Conservation (phyloP, 371 early-diverging fungal genomes). For the Mucor saturninus region DNA sequence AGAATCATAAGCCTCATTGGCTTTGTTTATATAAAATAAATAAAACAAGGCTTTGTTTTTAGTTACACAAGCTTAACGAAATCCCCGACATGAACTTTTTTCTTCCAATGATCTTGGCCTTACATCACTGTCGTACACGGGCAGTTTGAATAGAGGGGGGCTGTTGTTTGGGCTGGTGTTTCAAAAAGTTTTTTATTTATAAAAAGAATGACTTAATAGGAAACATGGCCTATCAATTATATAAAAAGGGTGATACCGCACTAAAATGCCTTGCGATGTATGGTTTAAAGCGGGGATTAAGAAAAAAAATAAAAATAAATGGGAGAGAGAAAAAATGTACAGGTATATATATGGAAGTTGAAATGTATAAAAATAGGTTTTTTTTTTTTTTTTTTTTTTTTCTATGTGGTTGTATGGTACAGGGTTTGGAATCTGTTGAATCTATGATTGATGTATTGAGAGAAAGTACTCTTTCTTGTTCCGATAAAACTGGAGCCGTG, state of each 20-base stretch:
- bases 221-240: slow-evolving; percentile 4
- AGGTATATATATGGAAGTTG: slow-evolving; percentile 2
- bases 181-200: background rate
- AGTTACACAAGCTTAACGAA: background rate
- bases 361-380: slow-evolving; percentile 1
- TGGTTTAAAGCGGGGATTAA: background rate
- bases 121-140: slow-evolving; percentile 3
- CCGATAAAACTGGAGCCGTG: slow-evolving; percentile 45
- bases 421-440: slow-evolving; percentile 29
- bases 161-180: background rate
- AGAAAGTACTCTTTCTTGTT: slow-evolving; percentile 52
- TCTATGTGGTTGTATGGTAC: slow-evolving; percentile 19
- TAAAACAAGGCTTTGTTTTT: slow-evolving; percentile 3
- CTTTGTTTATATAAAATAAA: slow-evolving; percentile 4
- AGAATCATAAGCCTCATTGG: slow-evolving; percentile 1
- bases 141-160: background rate
- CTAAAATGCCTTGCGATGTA: background rate
- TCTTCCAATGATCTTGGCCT: background rate
- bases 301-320: background rate
- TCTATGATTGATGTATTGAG: slow-evolving; percentile 45
- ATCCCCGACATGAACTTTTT: background rate
- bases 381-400: background rate
- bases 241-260: background rate
- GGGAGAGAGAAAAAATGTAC: background rate
- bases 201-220: background rate